These are phyloP conservation scores for Mycotypha africana DNA, from an alignment of 371 early-diverging fungal genomes.

Conservation along the genomic window DNA sequence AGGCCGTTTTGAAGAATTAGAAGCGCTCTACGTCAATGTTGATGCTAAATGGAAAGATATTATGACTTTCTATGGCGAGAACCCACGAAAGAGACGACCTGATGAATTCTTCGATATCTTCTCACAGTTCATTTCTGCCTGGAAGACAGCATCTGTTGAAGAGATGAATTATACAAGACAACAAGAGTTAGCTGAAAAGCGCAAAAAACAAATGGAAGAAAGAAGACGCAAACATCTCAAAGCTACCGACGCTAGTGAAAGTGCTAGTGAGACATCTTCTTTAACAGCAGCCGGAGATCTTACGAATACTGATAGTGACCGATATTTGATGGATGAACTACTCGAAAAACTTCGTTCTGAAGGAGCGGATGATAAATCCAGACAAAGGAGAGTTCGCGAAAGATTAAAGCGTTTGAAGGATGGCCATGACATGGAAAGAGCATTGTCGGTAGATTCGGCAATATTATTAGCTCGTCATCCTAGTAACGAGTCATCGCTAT, in stretches of 20 bases:
- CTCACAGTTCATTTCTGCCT: conserved; percentile 45
- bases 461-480: background rate
- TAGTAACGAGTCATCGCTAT: conserved; percentile 2
- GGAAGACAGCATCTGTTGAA: conserved; percentile 22
- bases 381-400: conserved; percentile 21
- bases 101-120: conserved; percentile 86
- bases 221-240: conserved; percentile 11
- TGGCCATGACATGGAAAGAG: background rate
- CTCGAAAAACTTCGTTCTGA: conserved; percentile 34
- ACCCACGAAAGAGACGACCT: conserved; percentile 62
- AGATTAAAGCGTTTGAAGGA: conserved; percentile 1
- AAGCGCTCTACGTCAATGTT: conserved; percentile 37
- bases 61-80: conserved; percentile 72
- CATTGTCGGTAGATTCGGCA: background rate
- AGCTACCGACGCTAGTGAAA: background rate
- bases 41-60: conserved; percentile 42
- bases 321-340: conserved; percentile 40
- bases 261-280: background rate
- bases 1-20: conserved; percentile 33
- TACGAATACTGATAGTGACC: conserved; percentile 25
- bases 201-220: conserved; percentile 20
- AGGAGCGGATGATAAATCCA: conserved; percentile 19
- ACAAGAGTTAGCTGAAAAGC: conserved; percentile 28
- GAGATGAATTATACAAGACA: conserved; percentile 23
- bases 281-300: too few relatives aligned